phyloP scores from a whole-genome alignment of 2,329 filamentous ascomycete species.

The Macrophomina phaseolina region DNA sequence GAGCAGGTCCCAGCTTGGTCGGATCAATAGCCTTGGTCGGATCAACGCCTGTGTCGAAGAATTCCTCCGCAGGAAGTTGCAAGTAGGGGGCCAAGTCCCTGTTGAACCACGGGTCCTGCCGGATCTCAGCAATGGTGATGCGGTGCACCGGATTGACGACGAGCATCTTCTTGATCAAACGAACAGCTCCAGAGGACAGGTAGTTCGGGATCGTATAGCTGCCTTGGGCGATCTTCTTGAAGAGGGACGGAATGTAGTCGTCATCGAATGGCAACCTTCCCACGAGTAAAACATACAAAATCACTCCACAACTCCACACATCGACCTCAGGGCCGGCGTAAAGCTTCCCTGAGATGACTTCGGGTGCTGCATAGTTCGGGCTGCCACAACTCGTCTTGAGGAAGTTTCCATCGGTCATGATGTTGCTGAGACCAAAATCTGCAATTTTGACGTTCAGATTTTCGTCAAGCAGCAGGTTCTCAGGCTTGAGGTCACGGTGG shows the following conservation, averaged over 20 bases:
- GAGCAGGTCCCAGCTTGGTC: constrained; percentile 76
- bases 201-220: constrained; percentile 92
- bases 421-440: constrained; percentile 97
- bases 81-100: constrained; percentile 87
- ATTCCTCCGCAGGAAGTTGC: constrained; percentile 85
- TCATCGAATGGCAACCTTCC: constrained; percentile 90
- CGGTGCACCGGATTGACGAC: constrained; percentile 94
- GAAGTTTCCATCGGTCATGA: constrained; percentile 99
- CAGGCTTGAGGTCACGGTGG: constrained; percentile 94
- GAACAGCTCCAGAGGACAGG: constrained; percentile 81
- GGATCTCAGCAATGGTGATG: constrained; percentile 92
- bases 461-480: constrained; percentile 93
- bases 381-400: constrained; percentile 98
- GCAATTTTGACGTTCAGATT: constrained; percentile 99
- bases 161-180: constrained; percentile 89
- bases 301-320: constrained; percentile 96
- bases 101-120: constrained; percentile 91
- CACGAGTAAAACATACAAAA: constrained; percentile 70
- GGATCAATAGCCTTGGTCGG: constrained; percentile 89
- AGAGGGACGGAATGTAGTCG: constrained; percentile 95
- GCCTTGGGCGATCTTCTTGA: constrained; percentile 96
- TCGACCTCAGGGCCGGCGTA: constrained; percentile 98
- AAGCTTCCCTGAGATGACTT: constrained; percentile 96
- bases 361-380: constrained; percentile 96
- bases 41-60: constrained; percentile 91